Base-by-base conservation (phyloP, 768 basidiomycete genomes). In the Termitomyces sp. region DNA sequence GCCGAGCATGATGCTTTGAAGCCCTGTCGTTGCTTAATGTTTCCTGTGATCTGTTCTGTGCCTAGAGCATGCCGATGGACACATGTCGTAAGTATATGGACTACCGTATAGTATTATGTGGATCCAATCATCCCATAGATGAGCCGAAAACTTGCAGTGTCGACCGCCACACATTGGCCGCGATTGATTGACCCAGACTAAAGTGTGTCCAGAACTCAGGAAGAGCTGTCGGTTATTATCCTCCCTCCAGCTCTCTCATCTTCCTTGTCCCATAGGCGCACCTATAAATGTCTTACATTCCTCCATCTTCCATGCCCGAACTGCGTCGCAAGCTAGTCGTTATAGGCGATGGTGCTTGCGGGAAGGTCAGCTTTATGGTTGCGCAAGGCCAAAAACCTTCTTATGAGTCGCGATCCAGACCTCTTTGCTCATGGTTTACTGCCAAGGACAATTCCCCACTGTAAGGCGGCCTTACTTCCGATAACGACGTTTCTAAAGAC, bases 311-410 rank as follows among this genome's bases (percentile, higher is more conserved):
- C 5, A 97, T 96, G 94, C 87, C 92, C 69, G 94, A 96, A 80
- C 94, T 97, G 74, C 86, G 95, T 76, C 89, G 94, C 75, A 98
- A 98, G 77, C 86, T 98, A 65, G 95, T 98, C 72, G 97, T 98
- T 71, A 93, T 98, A 63, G 95, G 95, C 71, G 94, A 96, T 78
- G 94, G 94, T 82, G 93, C 92, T 75, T 95, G 92, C 66, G 93
- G 92, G 75, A 94, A 94, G 89, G 90, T 89, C 37, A 50, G 65
- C 3, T 28, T 53, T 33, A 37, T 55, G 17, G 44, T 54, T 31
- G 37, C 42, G 49, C 28, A 7, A 45, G 26, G 23, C 23, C n/a
- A 54, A 14, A 19, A 31, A 19, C n/a, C 11, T 15, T 21, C 38
- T 48, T n/a, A 52, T 12, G 11, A 41, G 19, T 40, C 15, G 30